Base-by-base conservation (phyloP, 2,329 filamentous ascomycete species). In the Dothideomycetes sp. region DNA sequence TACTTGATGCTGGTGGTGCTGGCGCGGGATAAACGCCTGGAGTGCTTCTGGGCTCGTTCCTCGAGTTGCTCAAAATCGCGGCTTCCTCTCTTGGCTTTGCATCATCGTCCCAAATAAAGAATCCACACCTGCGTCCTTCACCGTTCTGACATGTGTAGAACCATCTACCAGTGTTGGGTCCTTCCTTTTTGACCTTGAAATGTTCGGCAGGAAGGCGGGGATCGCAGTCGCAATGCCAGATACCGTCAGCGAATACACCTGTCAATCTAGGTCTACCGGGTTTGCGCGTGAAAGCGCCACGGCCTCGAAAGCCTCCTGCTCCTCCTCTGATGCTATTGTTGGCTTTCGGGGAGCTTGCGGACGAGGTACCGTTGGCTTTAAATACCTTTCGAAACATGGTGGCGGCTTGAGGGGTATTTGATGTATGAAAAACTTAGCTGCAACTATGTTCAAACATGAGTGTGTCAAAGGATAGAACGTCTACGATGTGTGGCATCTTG, bases 51-150 rank as follows among this genome's bases (percentile, higher is more conserved):
- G 62, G 56, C 49, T 73, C 70, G n/a, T 58, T 67, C 42, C 62
- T 58, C 24, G 68, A 66, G 47, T 72, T 73, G 42, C 53, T 63
- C 39, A 69, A 43, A 15, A 73, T 56, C 16, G 65, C 64, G 10
- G 53, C 53, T 35, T 68, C 65, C 53, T 74, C 70, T 38, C 73
- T 61, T 13, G 50, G 45, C 29, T 61, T 57, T 0, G 74, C 74
- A 30, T 75, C 67, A 11, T 73, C 65, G 6, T 70, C 62, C 71
- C 73, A 78, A 0, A 79, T 55, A 47, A 77, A 79, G 57, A 79
- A 75, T 1, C 61, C 62, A 50, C 76, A 80, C 28, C 65, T 60
- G 32, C 67, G 59, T 16, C 63, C 59, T 3, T 59, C 51, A 38
- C 64, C 59, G 23, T 61, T 58, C 48, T 76, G 71, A 51, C 76